A percentile compares a stretch with the other conserved stretches of the same genome.
Conservation (phyloP, 805 yeast species). For the Candida ficus region DNA sequence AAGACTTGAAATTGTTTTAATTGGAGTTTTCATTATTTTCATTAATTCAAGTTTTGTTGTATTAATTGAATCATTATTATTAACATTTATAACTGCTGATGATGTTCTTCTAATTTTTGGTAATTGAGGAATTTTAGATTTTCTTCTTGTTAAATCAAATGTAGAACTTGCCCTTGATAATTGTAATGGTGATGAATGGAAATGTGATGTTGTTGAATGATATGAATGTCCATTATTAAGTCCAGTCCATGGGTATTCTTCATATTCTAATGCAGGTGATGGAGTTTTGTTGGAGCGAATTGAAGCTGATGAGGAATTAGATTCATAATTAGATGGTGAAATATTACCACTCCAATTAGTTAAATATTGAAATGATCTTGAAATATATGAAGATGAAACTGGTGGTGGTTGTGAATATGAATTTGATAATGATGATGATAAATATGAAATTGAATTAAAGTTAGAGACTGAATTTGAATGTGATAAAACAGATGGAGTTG, state of each 20-base stretch:
- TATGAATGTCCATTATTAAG: not conserved
- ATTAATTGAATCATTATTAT: slow-evolving; percentile 6
- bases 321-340: slow-evolving; percentile 20
- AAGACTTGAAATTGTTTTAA: slow-evolving; percentile 10
- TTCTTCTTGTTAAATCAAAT: slow-evolving; percentile 10
- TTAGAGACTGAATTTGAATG: slow-evolving; percentile 28
- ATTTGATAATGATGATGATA: slow-evolving; percentile 35
- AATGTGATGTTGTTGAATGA: not conserved
- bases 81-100: slow-evolving; percentile 8
- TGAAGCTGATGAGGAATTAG: slow-evolving; percentile 23
- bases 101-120: slow-evolving; percentile 24
- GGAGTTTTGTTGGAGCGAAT: slow-evolving; percentile 25
- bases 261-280: slow-evolving; percentile 34
- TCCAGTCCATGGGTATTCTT: slow-evolving; percentile 36
- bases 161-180: not conserved
- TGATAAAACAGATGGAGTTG: slow-evolving; percentile 28
- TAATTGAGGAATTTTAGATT: slow-evolving; percentile 23
- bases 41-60: slow-evolving; percentile 10
- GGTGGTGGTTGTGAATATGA: slow-evolving; percentile 18
- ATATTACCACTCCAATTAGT: slow-evolving; percentile 21
- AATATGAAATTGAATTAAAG: slow-evolving; percentile 31
- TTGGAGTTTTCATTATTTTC: slow-evolving; percentile 14
- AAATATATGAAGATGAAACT: slow-evolving; percentile 24
- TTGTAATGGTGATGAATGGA: slow-evolving; percentile 1
- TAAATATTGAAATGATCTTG: slow-evolving; percentile 26